These are phyloP conservation scores for Eleusine indica DNA, from an alignment of 176 grass and related monocot species.

Conservation along the genomic window DNA sequence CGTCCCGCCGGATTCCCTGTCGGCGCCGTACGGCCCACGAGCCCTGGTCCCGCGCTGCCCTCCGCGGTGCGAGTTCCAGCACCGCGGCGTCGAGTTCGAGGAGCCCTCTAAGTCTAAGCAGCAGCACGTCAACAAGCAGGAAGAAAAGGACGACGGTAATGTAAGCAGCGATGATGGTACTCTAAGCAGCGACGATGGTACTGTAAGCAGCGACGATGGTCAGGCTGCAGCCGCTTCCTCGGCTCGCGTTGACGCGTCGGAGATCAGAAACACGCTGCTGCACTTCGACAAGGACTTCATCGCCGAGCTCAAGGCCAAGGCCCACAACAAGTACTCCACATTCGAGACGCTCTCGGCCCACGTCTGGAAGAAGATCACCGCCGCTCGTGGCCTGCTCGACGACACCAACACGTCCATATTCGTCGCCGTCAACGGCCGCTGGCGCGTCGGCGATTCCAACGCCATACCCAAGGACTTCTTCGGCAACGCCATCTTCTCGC, in stretches of 20 bases:
- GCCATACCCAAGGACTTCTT: neutral
- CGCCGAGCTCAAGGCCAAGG: neutral
- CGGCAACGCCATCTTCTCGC: neutral
- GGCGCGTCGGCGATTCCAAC: neutral
- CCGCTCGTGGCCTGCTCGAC: neutral
- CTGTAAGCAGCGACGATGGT: too few relatives aligned
- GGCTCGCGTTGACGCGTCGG: neutral
- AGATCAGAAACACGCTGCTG: slow-evolving; percentile 49
- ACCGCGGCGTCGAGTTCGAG: slow-evolving; percentile 53
- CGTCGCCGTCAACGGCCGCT: neutral
- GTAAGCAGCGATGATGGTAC: too few relatives aligned
- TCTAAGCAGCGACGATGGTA: too few relatives aligned
- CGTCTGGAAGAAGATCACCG: neutral
- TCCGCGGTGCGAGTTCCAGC: slow-evolving; percentile 51
- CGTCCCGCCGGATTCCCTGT: neutral
- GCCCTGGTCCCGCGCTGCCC: slow-evolving; percentile 33
- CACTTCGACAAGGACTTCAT: neutral
- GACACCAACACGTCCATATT: neutral
- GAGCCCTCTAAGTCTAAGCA: too few relatives aligned
- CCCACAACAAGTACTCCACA: neutral
- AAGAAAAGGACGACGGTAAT: too few relatives aligned
- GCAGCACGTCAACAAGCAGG: neutral
- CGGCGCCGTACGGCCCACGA: slow-evolving; percentile 30
- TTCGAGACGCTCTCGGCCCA: neutral
- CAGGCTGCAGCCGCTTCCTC: neutral